Conservation (phyloP, 768 basidiomycete genomes). For the Psilocybe tampanensis region DNA sequence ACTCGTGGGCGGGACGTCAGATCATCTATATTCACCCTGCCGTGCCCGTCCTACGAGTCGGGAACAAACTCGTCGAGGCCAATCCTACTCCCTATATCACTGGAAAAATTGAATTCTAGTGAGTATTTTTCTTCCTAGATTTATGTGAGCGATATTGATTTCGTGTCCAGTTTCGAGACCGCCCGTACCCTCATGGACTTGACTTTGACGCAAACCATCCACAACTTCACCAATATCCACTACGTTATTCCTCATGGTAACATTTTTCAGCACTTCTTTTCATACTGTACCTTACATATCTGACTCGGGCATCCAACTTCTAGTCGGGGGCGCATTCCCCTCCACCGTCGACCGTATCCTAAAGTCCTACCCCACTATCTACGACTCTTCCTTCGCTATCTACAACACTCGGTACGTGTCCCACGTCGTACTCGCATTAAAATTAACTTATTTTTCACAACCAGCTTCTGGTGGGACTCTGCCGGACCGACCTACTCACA, state of each 20-base stretch:
- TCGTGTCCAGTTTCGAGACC: slow-evolving; percentile 11
- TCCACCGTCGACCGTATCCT: slow-evolving; percentile 36
- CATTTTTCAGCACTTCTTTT: background rate
- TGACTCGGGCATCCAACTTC: background rate
- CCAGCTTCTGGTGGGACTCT: slow-evolving; percentile 38
- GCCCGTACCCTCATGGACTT: slow-evolving; percentile 32
- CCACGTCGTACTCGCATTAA: background rate
- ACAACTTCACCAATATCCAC: slow-evolving; percentile 29
- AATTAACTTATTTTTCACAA: slow-evolving; percentile 9
- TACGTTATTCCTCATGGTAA: slow-evolving; percentile 35
- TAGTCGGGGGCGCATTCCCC: slow-evolving; percentile 38
- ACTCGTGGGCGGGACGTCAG: slow-evolving; percentile 26
- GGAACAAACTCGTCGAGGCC: slow-evolving; percentile 29
- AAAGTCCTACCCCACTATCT: slow-evolving; percentile 31
- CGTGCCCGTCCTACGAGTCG: slow-evolving; percentile 30
- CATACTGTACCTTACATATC: background rate
- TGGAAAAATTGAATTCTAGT: slow-evolving; percentile 39
- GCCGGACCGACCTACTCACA: slow-evolving; percentile 39
- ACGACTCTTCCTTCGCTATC: slow-evolving; percentile 33
- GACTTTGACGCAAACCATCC: slow-evolving; percentile 20
- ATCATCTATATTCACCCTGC: slow-evolving; percentile 36
- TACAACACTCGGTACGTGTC: slow-evolving; percentile 27
- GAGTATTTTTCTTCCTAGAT: background rate
- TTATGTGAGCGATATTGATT: background rate
- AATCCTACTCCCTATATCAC: slow-evolving; percentile 36